Evolutionary conservation across 176 grass and related monocot genomes (phyloP), one percentile per base, ranked within the genome.

Genomic region (Musa troglodytarum): DNA sequence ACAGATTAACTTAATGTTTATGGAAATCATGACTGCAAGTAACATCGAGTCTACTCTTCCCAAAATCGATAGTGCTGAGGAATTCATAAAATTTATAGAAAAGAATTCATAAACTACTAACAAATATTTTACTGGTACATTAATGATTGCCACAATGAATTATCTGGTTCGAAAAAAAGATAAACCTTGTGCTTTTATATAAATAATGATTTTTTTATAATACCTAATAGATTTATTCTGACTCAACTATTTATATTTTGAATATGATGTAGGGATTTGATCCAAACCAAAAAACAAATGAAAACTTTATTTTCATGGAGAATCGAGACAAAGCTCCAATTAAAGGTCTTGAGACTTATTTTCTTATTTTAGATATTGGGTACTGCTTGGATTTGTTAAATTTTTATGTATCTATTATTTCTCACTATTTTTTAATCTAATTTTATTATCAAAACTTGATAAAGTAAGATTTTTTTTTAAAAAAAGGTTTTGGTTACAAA

Each of bases 401-500:
- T 8, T 50, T 52, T 51, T 71, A 71, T 51, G 34, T 52, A 15
- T 16, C 43, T 21, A 51, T 7, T 5, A 20, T 71, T 20, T 15
- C 43, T 16, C 51, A 51, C 17, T 15, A 11, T 71, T 1, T 19
- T 1, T 71, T 17, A 71, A 71, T 51, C 21, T 71, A 51, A 29
- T 52, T 71, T 71, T 13, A 51, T 10, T 71, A 0, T 71, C 68
- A 71, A 71, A 71, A 71, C 68, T 71, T 52, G 43, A 51, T 71
- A 14, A 51, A 19, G 25, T 5, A 17, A 7, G 43, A 17, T 71
- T 17, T 3, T 49, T 3, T 28, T 17, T 65, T n/a, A n/a, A 10
- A 65, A 26, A 9, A 34, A 1, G 1, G 1, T 34, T 65, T 8
- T 65, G 20, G 63, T 8, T 8, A 65, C 22, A n/a, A 11, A 50